These are phyloP conservation scores for Krasilnikovozyma curviuscula DNA, from an alignment of 768 basidiomycete species.

Conservation along the genomic window DNA sequence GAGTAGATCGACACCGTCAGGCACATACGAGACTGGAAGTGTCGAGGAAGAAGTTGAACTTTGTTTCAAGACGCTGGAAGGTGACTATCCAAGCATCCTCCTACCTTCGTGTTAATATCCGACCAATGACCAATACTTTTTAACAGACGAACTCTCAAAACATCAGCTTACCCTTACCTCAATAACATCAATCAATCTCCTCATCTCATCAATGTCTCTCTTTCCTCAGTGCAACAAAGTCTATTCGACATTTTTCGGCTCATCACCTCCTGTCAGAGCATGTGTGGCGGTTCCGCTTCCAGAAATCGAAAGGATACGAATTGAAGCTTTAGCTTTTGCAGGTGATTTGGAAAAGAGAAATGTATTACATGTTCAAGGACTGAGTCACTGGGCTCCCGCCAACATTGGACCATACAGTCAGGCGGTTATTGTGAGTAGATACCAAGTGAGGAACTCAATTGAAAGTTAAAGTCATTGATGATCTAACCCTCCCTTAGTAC, in stretches of 20 bases:
- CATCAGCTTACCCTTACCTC: constrained; percentile 38
- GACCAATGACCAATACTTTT: not conserved
- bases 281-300: constrained; percentile 69
- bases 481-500: constrained; percentile 32
- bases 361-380: constrained; percentile 77
- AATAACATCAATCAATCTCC: constrained; percentile 58
- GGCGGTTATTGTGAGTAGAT: constrained; percentile 48
- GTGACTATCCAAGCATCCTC: constrained; percentile 28
- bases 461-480: not conserved
- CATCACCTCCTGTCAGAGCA: constrained; percentile 82
- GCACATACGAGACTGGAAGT: not conserved
- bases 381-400: constrained; percentile 98
- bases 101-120: not conserved
- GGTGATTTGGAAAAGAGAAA: constrained; percentile 34
- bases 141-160: constrained; percentile 36
- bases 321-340: constrained; percentile 67
- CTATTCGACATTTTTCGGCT: constrained; percentile 67
- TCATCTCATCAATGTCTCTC: constrained; percentile 53
- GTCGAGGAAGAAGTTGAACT: not conserved
- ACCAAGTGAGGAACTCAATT: not conserved
- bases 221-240: constrained; percentile 59
- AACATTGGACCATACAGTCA: constrained; percentile 99
- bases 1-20: not conserved
- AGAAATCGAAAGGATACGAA: constrained; percentile 34
- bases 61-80: constrained; percentile 47